phyloP scores from a whole-genome alignment of 495 filamentous ascomycete genomes.

The Tuber calosporum region DNA sequence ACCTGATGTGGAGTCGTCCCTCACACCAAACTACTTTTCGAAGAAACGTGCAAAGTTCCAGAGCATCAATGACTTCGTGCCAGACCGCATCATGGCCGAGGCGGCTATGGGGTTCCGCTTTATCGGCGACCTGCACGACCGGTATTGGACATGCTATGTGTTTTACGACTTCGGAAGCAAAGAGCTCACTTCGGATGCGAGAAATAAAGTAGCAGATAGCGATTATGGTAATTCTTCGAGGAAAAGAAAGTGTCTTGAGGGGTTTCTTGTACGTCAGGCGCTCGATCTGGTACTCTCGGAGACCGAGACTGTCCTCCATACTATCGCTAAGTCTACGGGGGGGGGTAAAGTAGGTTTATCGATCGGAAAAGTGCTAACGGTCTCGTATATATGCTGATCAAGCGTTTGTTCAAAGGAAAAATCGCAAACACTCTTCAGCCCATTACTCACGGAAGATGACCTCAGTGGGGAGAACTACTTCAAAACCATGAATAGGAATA shows the following conservation, averaged over 20 bases:
- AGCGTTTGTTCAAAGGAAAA: background rate
- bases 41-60: background rate
- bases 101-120: background rate
- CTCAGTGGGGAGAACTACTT: conserved; percentile 9
- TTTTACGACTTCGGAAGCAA: background rate
- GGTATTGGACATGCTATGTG: conserved; percentile 1
- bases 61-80: background rate
- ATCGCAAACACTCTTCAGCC: background rate
- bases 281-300: background rate
- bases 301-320: background rate
- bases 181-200: background rate
- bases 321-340: background rate
- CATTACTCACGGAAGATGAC: conserved; percentile 3
- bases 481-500: conserved; percentile 1
- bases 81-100: background rate
- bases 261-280: background rate
- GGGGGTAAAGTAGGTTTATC: background rate
- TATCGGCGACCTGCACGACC: conserved; percentile 2
- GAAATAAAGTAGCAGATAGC: background rate
- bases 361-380: background rate
- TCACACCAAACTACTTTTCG: background rate
- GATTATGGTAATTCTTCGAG: background rate
- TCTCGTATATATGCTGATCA: background rate
- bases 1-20: background rate
- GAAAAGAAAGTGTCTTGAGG: conserved; percentile 5